Evolutionary conservation across 768 basidiomycete species (phyloP).

Genomic region (Lactarius indigo): DNA sequence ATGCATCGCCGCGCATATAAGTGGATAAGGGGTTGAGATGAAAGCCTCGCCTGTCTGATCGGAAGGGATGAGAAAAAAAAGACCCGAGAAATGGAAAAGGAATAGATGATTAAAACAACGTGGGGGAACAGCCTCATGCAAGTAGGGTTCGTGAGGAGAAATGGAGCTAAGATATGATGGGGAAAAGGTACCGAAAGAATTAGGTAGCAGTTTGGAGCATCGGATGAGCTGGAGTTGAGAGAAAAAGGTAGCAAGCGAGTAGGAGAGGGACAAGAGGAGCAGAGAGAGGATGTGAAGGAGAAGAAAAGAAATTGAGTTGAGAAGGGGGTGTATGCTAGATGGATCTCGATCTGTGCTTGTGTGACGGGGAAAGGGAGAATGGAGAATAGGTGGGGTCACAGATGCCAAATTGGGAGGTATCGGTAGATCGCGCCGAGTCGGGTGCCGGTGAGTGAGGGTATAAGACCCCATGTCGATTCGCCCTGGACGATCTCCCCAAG

Average conservation of each 20-base stretch:
- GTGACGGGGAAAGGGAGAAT: constrained; percentile 15
- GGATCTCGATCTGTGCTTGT: constrained; percentile 18
- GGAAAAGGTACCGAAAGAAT: constrained; percentile 1
- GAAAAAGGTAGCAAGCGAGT: neutral
- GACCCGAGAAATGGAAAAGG: constrained; percentile 27
- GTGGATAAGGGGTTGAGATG: constrained; percentile 26
- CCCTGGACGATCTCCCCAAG: constrained; percentile 15
- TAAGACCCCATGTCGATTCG: constrained; percentile 13
- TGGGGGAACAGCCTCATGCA: constrained; percentile 24
- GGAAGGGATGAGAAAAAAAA: constrained; percentile 26
- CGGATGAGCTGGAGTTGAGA: neutral
- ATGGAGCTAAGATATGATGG: neutral
- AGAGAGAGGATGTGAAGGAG: neutral
- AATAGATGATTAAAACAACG: constrained; percentile 28
- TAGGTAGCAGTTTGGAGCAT: neutral
- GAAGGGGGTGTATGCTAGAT: neutral
- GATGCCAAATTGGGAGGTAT: constrained; percentile 11
- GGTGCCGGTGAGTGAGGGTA: neutral
- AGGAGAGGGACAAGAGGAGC: no score
- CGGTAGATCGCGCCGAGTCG: constrained; percentile 20
- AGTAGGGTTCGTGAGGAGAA: constrained; percentile 12
- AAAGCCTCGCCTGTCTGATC: constrained; percentile 26
- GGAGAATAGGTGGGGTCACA: constrained; percentile 26
- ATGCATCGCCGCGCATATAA: constrained; percentile 24
- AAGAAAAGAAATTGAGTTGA: neutral